Conservation (phyloP, 1,284 basidiomycete genomes). For the Stygiomarasmius scandens region DNA sequence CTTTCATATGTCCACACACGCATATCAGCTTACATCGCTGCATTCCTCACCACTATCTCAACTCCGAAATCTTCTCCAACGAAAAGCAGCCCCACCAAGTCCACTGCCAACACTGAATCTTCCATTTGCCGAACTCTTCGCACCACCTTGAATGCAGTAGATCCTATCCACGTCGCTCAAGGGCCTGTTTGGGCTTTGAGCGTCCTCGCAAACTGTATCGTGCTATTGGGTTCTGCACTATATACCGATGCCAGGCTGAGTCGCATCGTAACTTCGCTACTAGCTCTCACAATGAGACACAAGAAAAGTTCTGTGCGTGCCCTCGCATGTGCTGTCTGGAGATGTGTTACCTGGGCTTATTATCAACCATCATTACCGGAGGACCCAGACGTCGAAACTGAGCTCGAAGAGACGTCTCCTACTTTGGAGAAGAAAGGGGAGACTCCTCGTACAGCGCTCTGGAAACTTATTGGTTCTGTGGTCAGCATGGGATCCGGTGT, state of each 20-base stretch:
- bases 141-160: constrained; percentile 54
- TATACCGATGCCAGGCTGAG: constrained; percentile 49
- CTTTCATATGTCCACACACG: constrained; percentile 48
- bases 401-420: constrained; percentile 31
- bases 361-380: constrained; percentile 50
- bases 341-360: constrained; percentile 64
- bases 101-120: constrained; percentile 38
- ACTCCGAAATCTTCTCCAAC: constrained; percentile 29
- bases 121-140: constrained; percentile 65
- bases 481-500: constrained; percentile 66
- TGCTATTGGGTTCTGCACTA: constrained; percentile 60
- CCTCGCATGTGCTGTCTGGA: constrained; percentile 63
- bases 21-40: constrained; percentile 49
- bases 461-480: constrained; percentile 53
- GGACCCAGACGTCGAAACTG: constrained; percentile 37
- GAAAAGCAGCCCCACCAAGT: constrained; percentile 30
- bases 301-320: constrained; percentile 63
- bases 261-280: constrained; percentile 49
- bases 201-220: constrained; percentile 62
- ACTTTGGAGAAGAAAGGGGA: constrained; percentile 27
- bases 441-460: constrained; percentile 43
- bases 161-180: constrained; percentile 62
- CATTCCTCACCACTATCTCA: constrained; percentile 45
- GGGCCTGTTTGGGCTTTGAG: constrained; percentile 75
- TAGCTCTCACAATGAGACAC: constrained; percentile 58